Evolutionary conservation across 768 basidiomycete species (phyloP).

Genomic region (Boletus pseudopeckii): DNA sequence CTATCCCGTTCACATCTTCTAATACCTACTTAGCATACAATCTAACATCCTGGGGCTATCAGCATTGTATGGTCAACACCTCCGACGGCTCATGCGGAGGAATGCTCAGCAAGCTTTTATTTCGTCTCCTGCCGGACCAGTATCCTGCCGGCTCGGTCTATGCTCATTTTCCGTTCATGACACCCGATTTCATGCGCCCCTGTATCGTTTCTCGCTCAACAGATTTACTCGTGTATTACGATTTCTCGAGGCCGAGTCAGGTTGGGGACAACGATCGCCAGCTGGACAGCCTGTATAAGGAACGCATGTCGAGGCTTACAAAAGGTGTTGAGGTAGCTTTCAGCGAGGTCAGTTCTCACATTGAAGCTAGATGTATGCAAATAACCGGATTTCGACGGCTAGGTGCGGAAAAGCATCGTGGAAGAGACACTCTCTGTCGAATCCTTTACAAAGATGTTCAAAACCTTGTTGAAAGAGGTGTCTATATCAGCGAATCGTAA

Average conservation of each 20-base stretch:
- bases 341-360: slow-evolving; percentile 11
- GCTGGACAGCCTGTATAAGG: slow-evolving; percentile 5
- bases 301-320: slow-evolving; percentile 18
- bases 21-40: slow-evolving; percentile 52
- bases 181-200: slow-evolving; percentile 42
- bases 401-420: slow-evolving; percentile 16
- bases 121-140: slow-evolving; percentile 64
- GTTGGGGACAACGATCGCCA: not conserved
- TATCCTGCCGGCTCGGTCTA: slow-evolving; percentile 65
- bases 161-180: slow-evolving; percentile 80
- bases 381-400: not conserved
- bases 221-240: slow-evolving; percentile 45
- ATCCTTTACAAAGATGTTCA: slow-evolving; percentile 11
- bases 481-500: slow-evolving; percentile 3
- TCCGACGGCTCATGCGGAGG: slow-evolving; percentile 75
- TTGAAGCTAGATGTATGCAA: not conserved
- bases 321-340: not conserved
- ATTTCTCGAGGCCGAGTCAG: slow-evolving; percentile 50
- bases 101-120: slow-evolving; percentile 68
- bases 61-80: slow-evolving; percentile 61
- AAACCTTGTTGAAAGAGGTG: slow-evolving; percentile 6
- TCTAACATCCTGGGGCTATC: slow-evolving; percentile 76
- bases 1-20: not conserved
- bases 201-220: slow-evolving; percentile 40
- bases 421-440: slow-evolving; percentile 9